Base-by-base conservation (phyloP, 202 grass and related monocot species). In the Panicum hallii region DNA sequence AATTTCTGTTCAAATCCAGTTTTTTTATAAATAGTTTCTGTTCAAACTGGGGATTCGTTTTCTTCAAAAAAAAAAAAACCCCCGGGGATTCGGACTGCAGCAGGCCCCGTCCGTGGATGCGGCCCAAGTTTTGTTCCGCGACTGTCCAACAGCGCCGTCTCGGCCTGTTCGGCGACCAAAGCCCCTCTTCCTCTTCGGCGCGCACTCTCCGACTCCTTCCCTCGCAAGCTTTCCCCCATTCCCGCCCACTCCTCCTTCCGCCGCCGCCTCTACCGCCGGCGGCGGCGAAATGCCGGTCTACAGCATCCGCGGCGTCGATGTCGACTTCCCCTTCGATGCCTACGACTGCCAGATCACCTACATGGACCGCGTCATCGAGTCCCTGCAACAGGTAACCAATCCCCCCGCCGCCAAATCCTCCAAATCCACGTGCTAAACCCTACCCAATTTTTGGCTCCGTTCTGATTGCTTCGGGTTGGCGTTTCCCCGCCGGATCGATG, bases 311-410 rank as follows among this genome's bases (percentile, higher is more conserved):
- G 93, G 93, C 80, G 84, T 99, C 86, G 72, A 88, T 65, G 91
- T 99, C 34, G 93, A 95, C 81, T 95, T 98, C 88, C 96, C 96
- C 23, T 99, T 80, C 72, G 91, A 99, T 13, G 96, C 96, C 38
- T 99, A 98, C 62, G 91, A 95, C 54, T 94, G 83, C 79, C 93
- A 99, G 82, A 47, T 95, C 70, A 89, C 91, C 86, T 95, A 99
- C 75, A 95, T 99, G 96, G 90, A 99, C 54, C 92, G 94, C 75
- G 91, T 99, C 71, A 88, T 99, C 70, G 88, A 92, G 72, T 99
- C 96, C 23, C 82, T 99, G 55, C 92, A 94, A 60, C 84, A 97
- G 74, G 84, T 57, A 40, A 20, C 38, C 30, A 48, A 52, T 26
- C 43, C 45, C 43, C 71, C 67, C 49, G 30, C 42, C 34, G 15